A percentile compares a stretch with the other conserved stretches of the same genome.
These are phyloP conservation scores for Termitomyces titanicus DNA, from an alignment of 768 basidiomycete species.

Conservation along the genomic window DNA sequence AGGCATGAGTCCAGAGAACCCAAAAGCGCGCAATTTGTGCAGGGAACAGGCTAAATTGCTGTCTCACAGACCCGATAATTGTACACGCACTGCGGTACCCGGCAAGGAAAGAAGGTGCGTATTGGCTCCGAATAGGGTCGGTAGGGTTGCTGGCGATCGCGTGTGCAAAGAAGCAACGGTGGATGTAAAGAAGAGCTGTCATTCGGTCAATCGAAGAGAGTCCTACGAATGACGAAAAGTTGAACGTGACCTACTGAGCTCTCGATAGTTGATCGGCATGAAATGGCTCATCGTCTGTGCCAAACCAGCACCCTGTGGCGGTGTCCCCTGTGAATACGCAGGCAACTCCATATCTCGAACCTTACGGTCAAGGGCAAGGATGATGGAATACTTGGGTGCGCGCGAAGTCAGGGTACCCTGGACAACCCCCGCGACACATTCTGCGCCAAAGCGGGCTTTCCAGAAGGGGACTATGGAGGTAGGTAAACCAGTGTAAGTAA, in stretches of 20 bases:
- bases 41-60: constrained; percentile 49
- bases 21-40: constrained; percentile 62
- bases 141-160: constrained; percentile 60
- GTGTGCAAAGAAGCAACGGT: constrained; percentile 75
- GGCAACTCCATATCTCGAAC: constrained; percentile 69
- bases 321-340: constrained; percentile 49
- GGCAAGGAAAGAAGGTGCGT: constrained; percentile 64
- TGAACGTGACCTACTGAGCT: constrained; percentile 48
- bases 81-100: constrained; percentile 66
- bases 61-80: constrained; percentile 44
- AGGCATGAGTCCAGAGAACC: constrained; percentile 72
- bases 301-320: constrained; percentile 47
- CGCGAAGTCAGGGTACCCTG: constrained; percentile 64
- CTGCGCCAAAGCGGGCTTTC: constrained; percentile 67
- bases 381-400: constrained; percentile 58
- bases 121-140: constrained; percentile 67
- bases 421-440: constrained; percentile 65
- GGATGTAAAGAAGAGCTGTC: constrained; percentile 67
- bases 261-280: constrained; percentile 73
- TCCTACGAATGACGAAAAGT: neutral
- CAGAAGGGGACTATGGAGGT: constrained; percentile 52
- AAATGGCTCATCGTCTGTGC: constrained; percentile 67
- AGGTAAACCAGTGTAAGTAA: neutral
- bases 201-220: neutral
- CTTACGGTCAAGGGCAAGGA: constrained; percentile 63